Evolutionary conservation across 2,329 filamentous ascomycete species (phyloP).

Genomic region (Colletotrichum zoysiae): DNA sequence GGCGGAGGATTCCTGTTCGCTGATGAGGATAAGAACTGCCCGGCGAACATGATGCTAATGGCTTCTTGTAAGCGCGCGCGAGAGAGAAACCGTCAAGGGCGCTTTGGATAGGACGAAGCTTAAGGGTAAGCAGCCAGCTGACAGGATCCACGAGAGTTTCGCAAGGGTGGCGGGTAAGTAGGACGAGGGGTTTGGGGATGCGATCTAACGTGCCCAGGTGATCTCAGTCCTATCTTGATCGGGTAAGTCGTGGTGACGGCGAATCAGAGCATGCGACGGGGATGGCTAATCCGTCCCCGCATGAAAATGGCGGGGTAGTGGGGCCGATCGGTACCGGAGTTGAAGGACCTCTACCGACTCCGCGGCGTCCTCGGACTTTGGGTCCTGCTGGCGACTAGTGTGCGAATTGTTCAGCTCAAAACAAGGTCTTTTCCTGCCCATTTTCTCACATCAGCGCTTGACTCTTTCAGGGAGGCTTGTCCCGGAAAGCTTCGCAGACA

Average conservation of each 20-base stretch:
- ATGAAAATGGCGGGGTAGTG: constrained; percentile 25
- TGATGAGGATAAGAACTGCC: constrained; percentile 26
- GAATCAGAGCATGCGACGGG: constrained; percentile 27
- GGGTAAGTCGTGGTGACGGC: constrained; percentile 28
- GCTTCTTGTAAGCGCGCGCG: not conserved
- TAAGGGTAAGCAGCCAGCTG: not conserved
- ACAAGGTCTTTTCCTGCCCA: not conserved
- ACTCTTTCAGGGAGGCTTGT: no score
- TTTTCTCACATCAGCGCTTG: constrained; percentile 33
- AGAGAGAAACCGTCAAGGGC: not conserved
- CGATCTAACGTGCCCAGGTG: not conserved
- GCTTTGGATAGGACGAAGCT: not conserved
- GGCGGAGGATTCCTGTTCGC: constrained; percentile 21
- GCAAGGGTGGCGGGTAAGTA: constrained; percentile 7
- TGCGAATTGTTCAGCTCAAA: not conserved
- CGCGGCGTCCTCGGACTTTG: not conserved
- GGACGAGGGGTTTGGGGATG: not conserved
- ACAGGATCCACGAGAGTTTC: not conserved
- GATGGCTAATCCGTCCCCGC: constrained; percentile 14
- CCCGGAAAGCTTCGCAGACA: not conserved
- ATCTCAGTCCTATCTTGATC: constrained; percentile 23
- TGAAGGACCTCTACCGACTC: not conserved
- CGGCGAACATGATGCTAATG: constrained; percentile 33
- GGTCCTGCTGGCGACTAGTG: not conserved
- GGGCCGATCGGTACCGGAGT: constrained; percentile 15